phyloP scores from a whole-genome alignment of 169 alveolate genomes.

The Amoebophrya sp. region DNA sequence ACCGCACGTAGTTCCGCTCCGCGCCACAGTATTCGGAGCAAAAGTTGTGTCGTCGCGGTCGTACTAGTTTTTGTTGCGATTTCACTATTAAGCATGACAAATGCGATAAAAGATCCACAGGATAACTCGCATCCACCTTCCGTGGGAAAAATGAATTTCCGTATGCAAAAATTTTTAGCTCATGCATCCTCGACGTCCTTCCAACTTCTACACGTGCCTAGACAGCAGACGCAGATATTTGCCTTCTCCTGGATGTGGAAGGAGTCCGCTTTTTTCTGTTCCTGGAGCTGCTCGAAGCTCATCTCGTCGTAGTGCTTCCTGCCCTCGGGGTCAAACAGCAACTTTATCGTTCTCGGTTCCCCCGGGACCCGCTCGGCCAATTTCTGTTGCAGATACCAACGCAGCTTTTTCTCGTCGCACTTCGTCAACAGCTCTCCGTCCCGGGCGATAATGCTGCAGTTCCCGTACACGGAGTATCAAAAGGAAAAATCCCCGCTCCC shows the following conservation, averaged over 20 bases:
- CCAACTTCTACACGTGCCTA: no score
- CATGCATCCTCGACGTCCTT: no score
- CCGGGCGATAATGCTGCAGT: not conserved
- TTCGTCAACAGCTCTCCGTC: not conserved
- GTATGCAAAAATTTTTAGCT: no score
- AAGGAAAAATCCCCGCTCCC: no score
- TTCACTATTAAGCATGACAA: no score
- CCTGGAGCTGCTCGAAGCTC: not conserved
- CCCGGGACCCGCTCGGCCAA: not conserved
- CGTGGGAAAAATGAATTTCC: no score
- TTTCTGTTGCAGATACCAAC: not conserved
- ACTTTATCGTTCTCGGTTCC: not conserved
- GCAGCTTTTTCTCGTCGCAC: not conserved
- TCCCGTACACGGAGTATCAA: not conserved
- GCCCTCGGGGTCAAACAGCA: not conserved
- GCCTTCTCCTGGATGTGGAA: not conserved
- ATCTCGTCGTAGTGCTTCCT: not conserved
- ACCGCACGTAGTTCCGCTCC: not conserved
- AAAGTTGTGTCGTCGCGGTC: no score
- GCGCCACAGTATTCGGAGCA: no score
- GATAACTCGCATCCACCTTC: no score
- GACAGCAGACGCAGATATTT: not conserved
- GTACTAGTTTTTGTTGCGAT: no score
- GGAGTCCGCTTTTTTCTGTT: not conserved
- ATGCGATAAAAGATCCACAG: no score